Evolutionary conservation across 208 protist species (phyloP), one percentile per base, ranked within the genome.

Genomic region (Ichthyophonus hoferi): DNA sequence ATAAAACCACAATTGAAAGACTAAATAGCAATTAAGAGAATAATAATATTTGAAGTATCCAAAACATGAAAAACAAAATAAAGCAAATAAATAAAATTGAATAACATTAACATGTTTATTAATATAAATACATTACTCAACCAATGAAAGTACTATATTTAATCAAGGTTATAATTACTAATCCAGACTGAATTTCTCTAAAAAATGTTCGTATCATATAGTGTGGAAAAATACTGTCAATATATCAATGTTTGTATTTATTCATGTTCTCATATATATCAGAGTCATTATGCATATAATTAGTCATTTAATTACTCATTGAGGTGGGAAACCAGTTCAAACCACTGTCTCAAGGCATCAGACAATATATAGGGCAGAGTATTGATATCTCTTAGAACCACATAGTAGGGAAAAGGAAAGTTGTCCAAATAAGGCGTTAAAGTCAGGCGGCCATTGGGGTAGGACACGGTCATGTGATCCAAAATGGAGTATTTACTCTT

Each of bases 391-490:
- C 97, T 94, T 42, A 99, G 95, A 79, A 99, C 94, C 17, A 99
- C 93, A 91, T 99, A 99, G 93, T 99, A 99, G 31, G 98, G 97
- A 89, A 99, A 99, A 42, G 99, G 99, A 91, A 99, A 99, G 76
- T 96, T 95, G 85, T 99, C 97, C 94, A 99, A 97, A 94, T 99
- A 99, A 0, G 94, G 92, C 2, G 92, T 95, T 3, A 92, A 3
- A 31, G 2, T 88, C 12, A 92, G 38, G 50, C 38, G 33, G 1
- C 88, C 87, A 31, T 83, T 35, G 0, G 76, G 42, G 35, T 90
- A 90, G n/a, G 35, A 40, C 33, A 90, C 88, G 33, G 82, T 87
- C 37, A 58, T 87, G 40, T 90, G 78, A 17, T 90, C 81, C 34
- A 87, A 37, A 87, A 90, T 87, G 14, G 67, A 85, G 58, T 42